These are phyloP conservation scores for Thielaviopsis punctulata DNA, from an alignment of 2,329 filamentous ascomycete species.

Conservation along the genomic window DNA sequence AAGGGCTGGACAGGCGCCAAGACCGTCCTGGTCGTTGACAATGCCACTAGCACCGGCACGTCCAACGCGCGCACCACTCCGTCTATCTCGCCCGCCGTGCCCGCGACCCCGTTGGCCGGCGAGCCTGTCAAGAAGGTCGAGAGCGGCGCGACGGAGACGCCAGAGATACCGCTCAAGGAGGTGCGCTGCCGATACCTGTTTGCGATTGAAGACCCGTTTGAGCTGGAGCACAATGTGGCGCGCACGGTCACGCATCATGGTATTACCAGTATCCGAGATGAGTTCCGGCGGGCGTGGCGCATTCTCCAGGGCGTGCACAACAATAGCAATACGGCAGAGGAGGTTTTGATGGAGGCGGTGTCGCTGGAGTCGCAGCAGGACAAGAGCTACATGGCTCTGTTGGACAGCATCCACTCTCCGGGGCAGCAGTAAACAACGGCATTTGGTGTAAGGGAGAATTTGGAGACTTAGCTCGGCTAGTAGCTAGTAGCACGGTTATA, in stretches of 20 bases:
- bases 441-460: neutral
- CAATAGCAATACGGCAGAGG: constrained; percentile 18
- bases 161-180: constrained; percentile 38
- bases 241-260: constrained; percentile 71
- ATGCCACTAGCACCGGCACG: neutral
- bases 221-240: constrained; percentile 74
- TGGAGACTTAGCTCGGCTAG: too few species aligned
- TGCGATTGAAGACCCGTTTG: constrained; percentile 84
- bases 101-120: constrained; percentile 7
- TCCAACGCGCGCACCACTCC: constrained; percentile 10
- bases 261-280: constrained; percentile 65
- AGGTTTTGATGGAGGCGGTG: constrained; percentile 37
- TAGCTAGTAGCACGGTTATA: too few species aligned
- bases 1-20: constrained; percentile 82
- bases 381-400: constrained; percentile 15
- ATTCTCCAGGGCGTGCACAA: constrained; percentile 43
- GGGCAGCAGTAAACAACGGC: neutral
- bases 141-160: constrained; percentile 13
- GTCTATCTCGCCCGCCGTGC: neutral
- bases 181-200: constrained; percentile 68
- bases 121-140: constrained; percentile 1
- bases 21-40: constrained; percentile 29
- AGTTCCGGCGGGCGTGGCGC: constrained; percentile 65
- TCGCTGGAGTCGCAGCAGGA: constrained; percentile 20
- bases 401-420: constrained; percentile 1